Evolutionary conservation across 306 rosid genomes (phyloP).

Genomic region (Cicer bijugum): DNA sequence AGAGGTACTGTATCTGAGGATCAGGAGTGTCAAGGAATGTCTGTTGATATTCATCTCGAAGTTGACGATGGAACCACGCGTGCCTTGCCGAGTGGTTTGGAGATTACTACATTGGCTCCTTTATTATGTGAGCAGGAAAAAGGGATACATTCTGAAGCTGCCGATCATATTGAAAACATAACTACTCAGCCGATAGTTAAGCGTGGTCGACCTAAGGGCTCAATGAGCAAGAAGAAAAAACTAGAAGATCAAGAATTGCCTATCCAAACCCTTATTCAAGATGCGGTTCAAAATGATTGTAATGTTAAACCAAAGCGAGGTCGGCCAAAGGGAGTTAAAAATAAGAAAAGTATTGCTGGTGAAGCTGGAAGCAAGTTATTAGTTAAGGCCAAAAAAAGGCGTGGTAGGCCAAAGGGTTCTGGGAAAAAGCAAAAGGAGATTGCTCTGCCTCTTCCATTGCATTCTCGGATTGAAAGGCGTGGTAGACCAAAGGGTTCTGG

Average conservation of each 20-base stretch:
- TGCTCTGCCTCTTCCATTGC: conserved; percentile 3
- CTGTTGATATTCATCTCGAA: conserved; percentile 17
- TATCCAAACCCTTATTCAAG: conserved; percentile 31
- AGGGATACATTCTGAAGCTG: neutral
- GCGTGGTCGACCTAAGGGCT: conserved; percentile 36
- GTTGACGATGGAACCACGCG: neutral
- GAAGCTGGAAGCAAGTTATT: conserved; percentile 30
- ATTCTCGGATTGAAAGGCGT: conserved; percentile 39
- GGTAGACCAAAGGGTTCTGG: conserved; percentile 30
- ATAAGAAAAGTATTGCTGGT: conserved; percentile 25
- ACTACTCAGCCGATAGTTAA: neutral
- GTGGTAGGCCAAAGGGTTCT: conserved; percentile 39
- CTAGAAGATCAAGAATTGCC: conserved; percentile 6
- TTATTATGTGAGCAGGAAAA: conserved; percentile 11
- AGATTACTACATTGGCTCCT: conserved; percentile 12
- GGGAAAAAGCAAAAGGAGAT: conserved; percentile 35
- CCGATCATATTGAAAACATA: neutral
- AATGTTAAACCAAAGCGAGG: conserved; percentile 43
- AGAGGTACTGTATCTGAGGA: neutral
- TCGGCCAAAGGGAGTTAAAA: conserved; percentile 54
- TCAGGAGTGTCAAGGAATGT: neutral
- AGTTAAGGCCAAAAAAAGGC: conserved; percentile 25
- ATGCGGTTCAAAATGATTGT: conserved; percentile 34
- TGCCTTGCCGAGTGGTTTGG: conserved; percentile 3
- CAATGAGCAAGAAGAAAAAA: neutral